Percentiles rank a stretch among this genome's conserved stretches.
phyloP scores from a whole-genome alignment of 148 eudicot species.

The Diospyros lotus region DNA sequence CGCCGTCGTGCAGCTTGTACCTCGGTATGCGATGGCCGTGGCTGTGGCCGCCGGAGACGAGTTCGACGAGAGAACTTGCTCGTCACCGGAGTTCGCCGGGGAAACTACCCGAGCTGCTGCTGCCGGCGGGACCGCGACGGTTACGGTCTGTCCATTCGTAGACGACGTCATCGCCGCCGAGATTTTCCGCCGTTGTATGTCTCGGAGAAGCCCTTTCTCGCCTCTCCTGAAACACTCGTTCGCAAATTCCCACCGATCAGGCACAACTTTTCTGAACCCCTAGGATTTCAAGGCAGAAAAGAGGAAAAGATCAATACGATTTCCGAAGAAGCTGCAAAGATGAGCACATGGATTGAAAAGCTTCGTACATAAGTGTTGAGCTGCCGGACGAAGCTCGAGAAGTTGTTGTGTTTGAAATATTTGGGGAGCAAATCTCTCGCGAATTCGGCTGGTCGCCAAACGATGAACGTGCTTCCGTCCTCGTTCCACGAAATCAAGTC shows the following conservation, averaged over 20 bases:
- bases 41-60: slow-evolving; percentile 44
- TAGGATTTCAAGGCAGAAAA: slow-evolving; percentile 1
- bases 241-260: slow-evolving; percentile 85
- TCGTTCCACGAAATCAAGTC: slow-evolving; percentile 80
- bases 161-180: slow-evolving; percentile 17
- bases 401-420: slow-evolving; percentile 82
- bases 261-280: slow-evolving; percentile 65
- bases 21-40: background rate
- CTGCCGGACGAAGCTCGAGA: slow-evolving; percentile 89
- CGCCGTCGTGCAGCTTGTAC: slow-evolving; percentile 15
- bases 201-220: slow-evolving; percentile 50
- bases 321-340: background rate
- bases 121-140: slow-evolving; percentile 29
- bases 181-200: slow-evolving; percentile 76
- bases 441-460: slow-evolving; percentile 85
- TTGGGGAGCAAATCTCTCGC: slow-evolving; percentile 80
- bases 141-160: slow-evolving; percentile 15
- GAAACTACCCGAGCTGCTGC: slow-evolving; percentile 26
- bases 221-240: slow-evolving; percentile 72
- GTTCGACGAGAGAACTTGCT: slow-evolving; percentile 67
- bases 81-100: slow-evolving; percentile 59
- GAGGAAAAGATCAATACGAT: background rate
- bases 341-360: background rate
- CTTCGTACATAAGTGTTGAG: slow-evolving; percentile 70
- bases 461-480: slow-evolving; percentile 72